Conservation (phyloP, 441 rosid genomes). For the Aquilaria agallochum region DNA sequence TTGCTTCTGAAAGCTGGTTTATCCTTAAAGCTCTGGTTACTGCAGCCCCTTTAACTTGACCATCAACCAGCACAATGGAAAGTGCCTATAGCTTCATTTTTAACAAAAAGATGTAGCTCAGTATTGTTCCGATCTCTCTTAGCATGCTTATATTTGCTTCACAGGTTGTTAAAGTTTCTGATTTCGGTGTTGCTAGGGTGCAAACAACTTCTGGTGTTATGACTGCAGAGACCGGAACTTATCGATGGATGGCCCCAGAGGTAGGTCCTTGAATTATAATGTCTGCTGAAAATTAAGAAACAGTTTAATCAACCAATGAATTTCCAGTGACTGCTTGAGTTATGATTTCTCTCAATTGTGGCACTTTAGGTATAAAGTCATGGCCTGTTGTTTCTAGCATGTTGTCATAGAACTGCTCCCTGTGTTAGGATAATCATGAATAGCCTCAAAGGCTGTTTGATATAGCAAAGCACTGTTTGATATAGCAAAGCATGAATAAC, state of each 20-base stretch:
- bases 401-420: no score
- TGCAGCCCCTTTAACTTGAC: not conserved
- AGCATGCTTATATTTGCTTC: constrained; percentile 6
- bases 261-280: constrained; percentile 23
- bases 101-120: no score
- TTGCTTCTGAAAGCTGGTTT: constrained; percentile 1
- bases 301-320: no score
- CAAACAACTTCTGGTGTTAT: constrained; percentile 58
- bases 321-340: no score
- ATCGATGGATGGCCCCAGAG: constrained; percentile 93
- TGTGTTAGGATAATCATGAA: no score
- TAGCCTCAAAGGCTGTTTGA: no score
- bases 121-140: constrained; percentile 4
- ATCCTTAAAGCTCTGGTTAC: constrained; percentile 4
- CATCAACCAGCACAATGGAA: not conserved
- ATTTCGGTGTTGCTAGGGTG: constrained; percentile 79
- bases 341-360: no score
- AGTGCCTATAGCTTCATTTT: not conserved
- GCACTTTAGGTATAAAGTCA: no score
- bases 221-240: constrained; percentile 86
- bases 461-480: no score
- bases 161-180: constrained; percentile 70
- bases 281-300: no score
- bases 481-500: no score
- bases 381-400: no score